Conservation (phyloP, 306 rosid species). For the Quercus agrifolia region DNA sequence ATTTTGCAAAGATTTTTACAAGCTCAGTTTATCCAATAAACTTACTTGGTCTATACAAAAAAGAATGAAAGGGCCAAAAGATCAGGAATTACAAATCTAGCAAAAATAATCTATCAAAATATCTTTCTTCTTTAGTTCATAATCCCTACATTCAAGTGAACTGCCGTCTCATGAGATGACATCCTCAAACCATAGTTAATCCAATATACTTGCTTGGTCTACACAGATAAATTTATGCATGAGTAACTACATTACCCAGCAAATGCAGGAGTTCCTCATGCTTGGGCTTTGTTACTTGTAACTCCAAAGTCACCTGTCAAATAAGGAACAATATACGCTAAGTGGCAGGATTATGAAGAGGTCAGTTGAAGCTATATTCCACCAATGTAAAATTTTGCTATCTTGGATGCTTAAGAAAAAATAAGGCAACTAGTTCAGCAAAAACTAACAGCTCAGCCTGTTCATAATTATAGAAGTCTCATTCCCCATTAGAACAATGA, state of each 20-base stretch:
- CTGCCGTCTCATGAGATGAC: neutral
- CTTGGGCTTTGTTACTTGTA: conserved; percentile 53
- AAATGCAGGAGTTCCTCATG: conserved; percentile 52
- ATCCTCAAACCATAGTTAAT: no score
- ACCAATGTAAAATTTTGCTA: neutral
- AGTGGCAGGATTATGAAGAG: neutral
- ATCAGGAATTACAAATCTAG: neutral
- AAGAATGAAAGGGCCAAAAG: neutral
- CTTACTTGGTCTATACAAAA: neutral
- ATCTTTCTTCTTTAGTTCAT: no score
- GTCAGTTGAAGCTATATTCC: neutral
- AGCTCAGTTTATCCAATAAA: neutral
- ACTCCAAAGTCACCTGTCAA: conserved; percentile 72
- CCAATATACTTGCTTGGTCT: no score
- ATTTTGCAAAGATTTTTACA: neutral
- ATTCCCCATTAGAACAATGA: neutral
- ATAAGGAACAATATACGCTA: conserved; percentile 7
- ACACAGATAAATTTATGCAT: conserved; percentile 20
- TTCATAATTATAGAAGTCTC: neutral
- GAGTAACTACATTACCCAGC: conserved; percentile 36
- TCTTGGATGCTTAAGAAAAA: neutral
- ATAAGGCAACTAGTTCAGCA: neutral
- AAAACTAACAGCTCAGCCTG: neutral
- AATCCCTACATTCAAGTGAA: neutral
- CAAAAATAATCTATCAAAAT: neutral